These are phyloP conservation scores for Stephania cephalantha DNA, from an alignment of 164 flowering plant species.

Conservation along the genomic window DNA sequence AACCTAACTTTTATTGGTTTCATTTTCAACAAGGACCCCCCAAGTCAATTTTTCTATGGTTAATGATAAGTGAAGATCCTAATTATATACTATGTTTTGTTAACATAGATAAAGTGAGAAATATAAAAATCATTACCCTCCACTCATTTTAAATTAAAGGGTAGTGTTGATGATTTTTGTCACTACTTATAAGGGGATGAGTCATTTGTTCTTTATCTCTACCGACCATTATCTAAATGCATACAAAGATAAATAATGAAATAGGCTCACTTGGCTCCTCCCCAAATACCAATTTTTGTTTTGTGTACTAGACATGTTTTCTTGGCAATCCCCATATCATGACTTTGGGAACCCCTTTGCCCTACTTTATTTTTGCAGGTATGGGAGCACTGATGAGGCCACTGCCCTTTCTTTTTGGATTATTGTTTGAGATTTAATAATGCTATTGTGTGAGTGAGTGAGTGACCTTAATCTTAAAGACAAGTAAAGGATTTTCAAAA, in stretches of 20 bases:
- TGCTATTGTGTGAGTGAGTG: not conserved
- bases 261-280: not conserved
- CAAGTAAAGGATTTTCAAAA: not conserved
- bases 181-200: not conserved
- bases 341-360: not conserved
- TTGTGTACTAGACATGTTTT: not conserved
- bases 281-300: slow-evolving; percentile 2
- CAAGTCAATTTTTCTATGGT: not conserved
- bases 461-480: not conserved
- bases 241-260: not conserved
- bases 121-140: not conserved
- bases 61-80: not conserved
- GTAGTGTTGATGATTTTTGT: not conserved
- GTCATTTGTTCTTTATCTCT: not conserved
- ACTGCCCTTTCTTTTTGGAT: not conserved
- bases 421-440: not conserved
- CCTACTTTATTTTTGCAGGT: not conserved
- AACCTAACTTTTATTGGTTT: not conserved
- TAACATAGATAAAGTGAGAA: not conserved
- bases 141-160: not conserved
- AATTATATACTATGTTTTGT: too few species aligned
- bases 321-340: not conserved
- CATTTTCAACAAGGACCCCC: not conserved
- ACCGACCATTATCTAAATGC: not conserved
- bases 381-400: not conserved